Percentiles rank a stretch among this genome's conserved stretches.
Conservation (phyloP, 495 filamentous ascomycete genomes). For the Penicillium desertorum region DNA sequence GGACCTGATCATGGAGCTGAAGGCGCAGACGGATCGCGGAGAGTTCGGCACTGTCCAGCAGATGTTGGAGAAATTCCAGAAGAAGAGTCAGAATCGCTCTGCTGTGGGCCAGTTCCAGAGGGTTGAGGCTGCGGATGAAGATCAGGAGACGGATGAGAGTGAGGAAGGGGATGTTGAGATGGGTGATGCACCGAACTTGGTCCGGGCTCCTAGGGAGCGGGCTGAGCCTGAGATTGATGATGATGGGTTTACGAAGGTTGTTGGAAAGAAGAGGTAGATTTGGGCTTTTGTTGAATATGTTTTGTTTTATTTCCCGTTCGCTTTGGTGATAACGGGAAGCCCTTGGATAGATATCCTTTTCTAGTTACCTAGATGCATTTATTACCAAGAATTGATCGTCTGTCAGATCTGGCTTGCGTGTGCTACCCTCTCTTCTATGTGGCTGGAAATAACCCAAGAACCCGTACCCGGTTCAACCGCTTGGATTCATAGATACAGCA, state of each 20-base stretch:
- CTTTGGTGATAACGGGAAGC: background rate
- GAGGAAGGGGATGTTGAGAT: constrained; percentile 70
- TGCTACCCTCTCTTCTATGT: background rate
- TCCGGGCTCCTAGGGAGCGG: constrained; percentile 60
- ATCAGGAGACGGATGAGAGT: constrained; percentile 57
- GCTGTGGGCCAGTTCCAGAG: constrained; percentile 55
- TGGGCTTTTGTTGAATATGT: background rate
- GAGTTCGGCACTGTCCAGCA: constrained; percentile 66
- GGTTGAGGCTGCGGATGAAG: constrained; percentile 52
- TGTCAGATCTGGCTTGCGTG: background rate
- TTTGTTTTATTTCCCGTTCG: background rate
- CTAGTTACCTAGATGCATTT: constrained; percentile 14
- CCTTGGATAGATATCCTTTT: constrained; percentile 11
- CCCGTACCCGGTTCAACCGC: constrained; percentile 19
- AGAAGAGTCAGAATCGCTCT: constrained; percentile 53
- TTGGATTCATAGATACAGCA: constrained; percentile 24
- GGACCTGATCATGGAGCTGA: constrained; percentile 64
- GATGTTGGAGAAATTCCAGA: constrained; percentile 65
- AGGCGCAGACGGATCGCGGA: constrained; percentile 58
- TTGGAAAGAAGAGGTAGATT: constrained; percentile 58
- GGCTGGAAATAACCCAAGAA: background rate
- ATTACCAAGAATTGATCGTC: background rate
- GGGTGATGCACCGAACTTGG: constrained; percentile 66
- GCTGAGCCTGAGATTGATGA: constrained; percentile 79
- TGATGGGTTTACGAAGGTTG: constrained; percentile 90